Conservation (phyloP, 305 asterid genomes). For the Fraxinus velutina region DNA sequence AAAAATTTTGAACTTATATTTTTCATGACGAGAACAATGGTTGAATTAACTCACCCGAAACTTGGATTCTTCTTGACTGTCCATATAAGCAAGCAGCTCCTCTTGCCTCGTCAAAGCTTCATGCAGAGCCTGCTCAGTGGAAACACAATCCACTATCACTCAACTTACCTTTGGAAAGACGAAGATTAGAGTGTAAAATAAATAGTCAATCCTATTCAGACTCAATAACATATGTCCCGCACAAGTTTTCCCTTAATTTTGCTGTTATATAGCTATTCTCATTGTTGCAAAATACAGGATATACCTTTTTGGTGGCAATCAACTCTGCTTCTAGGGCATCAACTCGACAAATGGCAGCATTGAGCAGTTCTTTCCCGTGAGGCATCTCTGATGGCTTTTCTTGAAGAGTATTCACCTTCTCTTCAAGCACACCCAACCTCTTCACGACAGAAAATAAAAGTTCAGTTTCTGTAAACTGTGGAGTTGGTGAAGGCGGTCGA, state of each 20-base stretch:
- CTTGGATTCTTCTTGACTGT: constrained; percentile 75
- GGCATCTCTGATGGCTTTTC: constrained; percentile 95
- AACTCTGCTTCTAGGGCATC: constrained; percentile 97
- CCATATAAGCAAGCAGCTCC: constrained; percentile 90
- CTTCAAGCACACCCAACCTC: constrained; percentile 85
- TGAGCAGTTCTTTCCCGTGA: constrained; percentile 80
- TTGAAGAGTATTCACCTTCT: constrained; percentile 68
- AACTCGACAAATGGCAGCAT: constrained; percentile 95
- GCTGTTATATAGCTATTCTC: no score
- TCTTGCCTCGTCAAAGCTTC: constrained; percentile 97
- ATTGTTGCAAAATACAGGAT: neutral
- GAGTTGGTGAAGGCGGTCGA: constrained; percentile 77
- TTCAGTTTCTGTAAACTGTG: constrained; percentile 69
- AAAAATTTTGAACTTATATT: no score
- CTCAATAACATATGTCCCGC: neutral
- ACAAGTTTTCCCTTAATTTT: no score
- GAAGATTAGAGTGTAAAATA: neutral
- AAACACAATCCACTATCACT: neutral
- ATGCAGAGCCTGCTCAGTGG: constrained; percentile 64
- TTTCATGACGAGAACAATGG: neutral
- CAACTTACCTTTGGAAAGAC: neutral
- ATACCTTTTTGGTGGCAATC: constrained; percentile 94
- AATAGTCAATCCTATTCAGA: neutral
- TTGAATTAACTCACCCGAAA: constrained; percentile 50
- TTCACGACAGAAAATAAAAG: constrained; percentile 67